These are phyloP conservation scores for Knoxdaviesia proteae DNA, from an alignment of 2,329 filamentous ascomycete species.

Conservation along the genomic window DNA sequence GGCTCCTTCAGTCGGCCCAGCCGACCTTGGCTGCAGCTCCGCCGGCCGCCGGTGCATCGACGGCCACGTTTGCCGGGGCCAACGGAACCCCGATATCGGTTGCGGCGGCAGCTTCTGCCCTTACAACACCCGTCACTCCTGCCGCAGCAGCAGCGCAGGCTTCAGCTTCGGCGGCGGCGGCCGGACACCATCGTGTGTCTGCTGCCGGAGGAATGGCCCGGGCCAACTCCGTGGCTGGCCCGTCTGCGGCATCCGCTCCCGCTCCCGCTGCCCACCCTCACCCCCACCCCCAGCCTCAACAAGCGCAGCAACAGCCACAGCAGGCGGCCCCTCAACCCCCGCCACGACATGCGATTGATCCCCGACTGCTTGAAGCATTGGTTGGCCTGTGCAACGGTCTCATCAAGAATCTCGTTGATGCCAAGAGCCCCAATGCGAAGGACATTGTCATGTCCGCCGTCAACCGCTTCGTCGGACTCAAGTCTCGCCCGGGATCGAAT, in stretches of 20 bases:
- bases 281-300: background rate
- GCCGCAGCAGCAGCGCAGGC: too few species aligned
- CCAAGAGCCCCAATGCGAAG: constrained; percentile 20
- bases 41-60: too few species aligned
- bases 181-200: background rate
- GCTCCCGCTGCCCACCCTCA: background rate
- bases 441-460: constrained; percentile 30
- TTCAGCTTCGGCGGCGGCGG: background rate
- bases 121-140: too few species aligned
- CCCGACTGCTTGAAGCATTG: constrained; percentile 19
- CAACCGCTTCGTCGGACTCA: constrained; percentile 27
- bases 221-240: constrained; percentile 2
- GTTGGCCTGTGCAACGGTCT: constrained; percentile 25
- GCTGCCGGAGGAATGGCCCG: background rate
- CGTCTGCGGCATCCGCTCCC: constrained; percentile 3
- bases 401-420: constrained; percentile 22
- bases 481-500: constrained; percentile 20
- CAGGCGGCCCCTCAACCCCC: constrained; percentile 1
- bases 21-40: too few species aligned
- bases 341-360: constrained; percentile 19
- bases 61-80: too few species aligned
- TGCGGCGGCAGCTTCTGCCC: too few species aligned
- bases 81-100: too few species aligned
- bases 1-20: too few species aligned
- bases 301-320: constrained; percentile 3